phyloP scores from a whole-genome alignment of 768 basidiomycete genomes.

The Tremella fuciformis region DNA sequence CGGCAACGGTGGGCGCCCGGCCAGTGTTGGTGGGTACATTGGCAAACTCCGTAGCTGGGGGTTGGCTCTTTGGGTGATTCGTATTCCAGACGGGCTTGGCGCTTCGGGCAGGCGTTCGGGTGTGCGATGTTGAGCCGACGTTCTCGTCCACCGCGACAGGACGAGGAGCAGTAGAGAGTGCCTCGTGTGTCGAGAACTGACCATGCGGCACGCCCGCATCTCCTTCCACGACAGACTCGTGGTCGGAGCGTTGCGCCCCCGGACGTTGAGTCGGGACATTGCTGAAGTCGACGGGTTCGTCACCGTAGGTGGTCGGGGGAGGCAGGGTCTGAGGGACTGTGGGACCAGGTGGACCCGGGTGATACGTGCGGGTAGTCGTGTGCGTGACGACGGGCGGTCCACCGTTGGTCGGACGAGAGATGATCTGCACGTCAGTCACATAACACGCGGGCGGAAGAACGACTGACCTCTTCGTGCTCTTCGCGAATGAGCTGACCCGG shows the following conservation, averaged over 20 bases:
- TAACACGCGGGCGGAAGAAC: not conserved
- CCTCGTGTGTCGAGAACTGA: not conserved
- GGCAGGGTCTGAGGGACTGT: not conserved
- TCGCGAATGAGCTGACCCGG: conserved; percentile 36
- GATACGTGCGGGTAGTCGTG: conserved; percentile 39
- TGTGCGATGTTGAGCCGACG: not conserved
- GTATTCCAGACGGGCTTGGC: conserved; percentile 25
- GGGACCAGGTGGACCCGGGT: conserved; percentile 15
- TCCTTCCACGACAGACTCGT: conserved; percentile 6
- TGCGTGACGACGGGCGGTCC: conserved; percentile 35
- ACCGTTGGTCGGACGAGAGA: conserved; percentile 31
- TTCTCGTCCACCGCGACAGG: too few species aligned
- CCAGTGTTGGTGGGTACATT: conserved; percentile 9
- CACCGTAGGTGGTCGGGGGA: conserved; percentile 3
- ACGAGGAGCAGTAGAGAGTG: not conserved
- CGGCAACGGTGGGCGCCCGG: not conserved
- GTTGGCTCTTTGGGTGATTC: conserved; percentile 19
- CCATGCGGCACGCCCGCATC: not conserved
- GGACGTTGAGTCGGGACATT: conserved; percentile 14
- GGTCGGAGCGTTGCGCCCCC: conserved; percentile 15
- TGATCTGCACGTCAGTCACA: conserved; percentile 26
- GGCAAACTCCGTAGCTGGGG: conserved; percentile 1
- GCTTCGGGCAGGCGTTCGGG: conserved; percentile 11
- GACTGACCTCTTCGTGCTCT: conserved; percentile 44
- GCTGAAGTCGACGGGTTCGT: conserved; percentile 6